Evolutionary conservation across 352 stramenopile genomes (phyloP), one percentile per base, ranked within the genome.

Genomic region (Globisporangium iwayamae): DNA sequence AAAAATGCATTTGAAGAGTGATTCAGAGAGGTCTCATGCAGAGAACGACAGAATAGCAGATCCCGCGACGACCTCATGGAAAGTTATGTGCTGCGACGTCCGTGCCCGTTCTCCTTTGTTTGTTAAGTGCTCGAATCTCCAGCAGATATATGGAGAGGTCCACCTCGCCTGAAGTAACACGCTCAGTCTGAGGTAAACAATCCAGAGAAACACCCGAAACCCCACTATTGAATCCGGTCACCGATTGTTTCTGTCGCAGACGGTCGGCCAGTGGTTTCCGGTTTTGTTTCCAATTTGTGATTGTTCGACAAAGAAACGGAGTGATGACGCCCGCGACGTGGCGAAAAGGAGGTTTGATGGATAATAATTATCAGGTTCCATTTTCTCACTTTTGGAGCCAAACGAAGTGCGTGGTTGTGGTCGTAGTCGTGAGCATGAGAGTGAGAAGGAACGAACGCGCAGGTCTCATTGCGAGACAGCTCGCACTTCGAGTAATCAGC

Each of bases 251-350:
- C 22, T 55, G 25, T 54, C 22, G 48, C 48, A 54, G 48, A 25
- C 48, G 13, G n/a, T 41, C 36, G 36, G 50, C 50, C 28, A 56
- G 14, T 16, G 50, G 50, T 56, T 52, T 52, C 13, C 1, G 32
- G 4, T 36, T 36, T 36, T 36, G 32, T 36, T 36, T 36, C 32
- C 32, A 36, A 36, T 36, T 11, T 41, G 36, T 52, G 39, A 46
- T 25, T 25, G 50, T 56, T 28, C 50, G 28, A 41, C 28, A 57
- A 57, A 57, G 51, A 57, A 57, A 43, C 51, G 25, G 30, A 57
- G 28, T 22, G 38, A 28, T 57, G 51, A 57, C 51, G 51, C 51
- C 20, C 51, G 51, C 51, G 34, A 43, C 51, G 51, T 57, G 51
- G 51, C 18, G 14, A 22, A 41, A 41, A 36, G 13, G 48, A 20